phyloP scores from a whole-genome alignment of 768 basidiomycete species.

The Agaricus blazei region DNA sequence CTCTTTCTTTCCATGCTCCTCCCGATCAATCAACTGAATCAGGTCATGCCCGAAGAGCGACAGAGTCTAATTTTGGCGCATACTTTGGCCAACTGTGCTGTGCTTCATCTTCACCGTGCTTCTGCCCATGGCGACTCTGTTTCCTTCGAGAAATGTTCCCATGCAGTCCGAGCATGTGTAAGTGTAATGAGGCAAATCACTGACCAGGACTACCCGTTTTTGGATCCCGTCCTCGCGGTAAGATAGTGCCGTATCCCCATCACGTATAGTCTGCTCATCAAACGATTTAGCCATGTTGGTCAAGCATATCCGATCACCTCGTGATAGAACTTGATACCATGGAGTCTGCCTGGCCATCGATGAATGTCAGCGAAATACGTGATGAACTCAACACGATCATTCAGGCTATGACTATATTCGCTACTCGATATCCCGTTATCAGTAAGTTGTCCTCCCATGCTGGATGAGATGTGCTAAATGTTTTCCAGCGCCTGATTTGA shows the following conservation, averaged over 20 bases:
- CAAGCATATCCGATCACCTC: slow-evolving; percentile 59
- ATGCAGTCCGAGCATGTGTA: slow-evolving; percentile 56
- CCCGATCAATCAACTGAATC: slow-evolving; percentile 59
- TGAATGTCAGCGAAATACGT: slow-evolving; percentile 53
- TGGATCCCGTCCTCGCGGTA: slow-evolving; percentile 79
- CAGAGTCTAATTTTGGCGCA: slow-evolving; percentile 55
- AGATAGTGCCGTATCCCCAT: slow-evolving; percentile 18
- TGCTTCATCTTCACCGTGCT: slow-evolving; percentile 59
- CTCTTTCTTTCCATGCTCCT: slow-evolving; percentile 61
- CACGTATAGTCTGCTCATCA: not conserved
- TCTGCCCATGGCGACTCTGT: slow-evolving; percentile 55
- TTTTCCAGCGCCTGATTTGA: slow-evolving; percentile 29
- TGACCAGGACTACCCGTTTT: slow-evolving; percentile 61
- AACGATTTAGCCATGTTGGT: slow-evolving; percentile 61
- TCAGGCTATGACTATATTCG: slow-evolving; percentile 60
- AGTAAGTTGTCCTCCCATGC: slow-evolving; percentile 20
- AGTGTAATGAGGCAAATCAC: slow-evolving; percentile 57
- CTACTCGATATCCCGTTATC: slow-evolving; percentile 56
- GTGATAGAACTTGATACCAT: slow-evolving; percentile 61
- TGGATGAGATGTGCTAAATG: not conserved
- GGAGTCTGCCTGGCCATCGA: slow-evolving; percentile 59
- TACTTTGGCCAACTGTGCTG: slow-evolving; percentile 61
- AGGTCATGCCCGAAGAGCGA: slow-evolving; percentile 51
- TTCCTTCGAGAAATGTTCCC: slow-evolving; percentile 63
- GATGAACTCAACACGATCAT: slow-evolving; percentile 57